These are phyloP conservation scores for Daldinia vernicosa DNA, from an alignment of 495 filamentous ascomycete genomes.

Conservation along the genomic window DNA sequence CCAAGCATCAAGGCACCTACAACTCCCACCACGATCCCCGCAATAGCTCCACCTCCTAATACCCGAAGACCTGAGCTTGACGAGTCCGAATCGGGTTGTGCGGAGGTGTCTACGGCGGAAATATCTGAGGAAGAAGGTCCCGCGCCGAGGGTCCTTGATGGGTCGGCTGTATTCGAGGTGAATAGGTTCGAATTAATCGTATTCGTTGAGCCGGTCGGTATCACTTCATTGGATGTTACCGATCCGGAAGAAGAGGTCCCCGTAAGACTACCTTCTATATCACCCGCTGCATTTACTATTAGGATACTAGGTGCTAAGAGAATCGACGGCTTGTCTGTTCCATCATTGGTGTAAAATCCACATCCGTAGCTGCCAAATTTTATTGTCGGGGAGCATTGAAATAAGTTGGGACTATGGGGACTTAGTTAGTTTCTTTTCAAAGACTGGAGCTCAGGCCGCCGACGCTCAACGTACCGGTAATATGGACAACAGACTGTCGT, in stretches of 20 bases:
- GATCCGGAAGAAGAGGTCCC: neutral
- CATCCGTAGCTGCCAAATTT: neutral
- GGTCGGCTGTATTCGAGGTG: neutral
- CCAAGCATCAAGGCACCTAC: slow-evolving; percentile 14
- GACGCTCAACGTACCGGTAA: slow-evolving; percentile 14
- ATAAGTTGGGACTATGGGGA: neutral
- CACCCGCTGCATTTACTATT: slow-evolving; percentile 2
- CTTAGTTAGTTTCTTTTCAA: neutral
- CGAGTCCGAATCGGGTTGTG: neutral
- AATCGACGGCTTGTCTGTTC: neutral
- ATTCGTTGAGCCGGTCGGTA: neutral
- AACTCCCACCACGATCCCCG: slow-evolving; percentile 20
- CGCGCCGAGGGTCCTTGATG: neutral
- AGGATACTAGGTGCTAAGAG: slow-evolving; percentile 8
- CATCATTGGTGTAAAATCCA: neutral
- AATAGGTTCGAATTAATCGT: neutral
- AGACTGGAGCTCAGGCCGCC: neutral
- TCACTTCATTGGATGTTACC: neutral
- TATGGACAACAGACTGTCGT: neutral
- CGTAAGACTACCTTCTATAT: neutral
- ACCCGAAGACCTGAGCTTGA: neutral
- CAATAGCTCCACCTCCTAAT: slow-evolving; percentile 6
- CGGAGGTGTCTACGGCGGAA: neutral
- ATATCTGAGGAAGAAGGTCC: neutral
- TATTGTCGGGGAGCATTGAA: neutral